Base-by-base conservation (phyloP, 2,329 filamentous ascomycete species). In the Geosmithia morbida region DNA sequence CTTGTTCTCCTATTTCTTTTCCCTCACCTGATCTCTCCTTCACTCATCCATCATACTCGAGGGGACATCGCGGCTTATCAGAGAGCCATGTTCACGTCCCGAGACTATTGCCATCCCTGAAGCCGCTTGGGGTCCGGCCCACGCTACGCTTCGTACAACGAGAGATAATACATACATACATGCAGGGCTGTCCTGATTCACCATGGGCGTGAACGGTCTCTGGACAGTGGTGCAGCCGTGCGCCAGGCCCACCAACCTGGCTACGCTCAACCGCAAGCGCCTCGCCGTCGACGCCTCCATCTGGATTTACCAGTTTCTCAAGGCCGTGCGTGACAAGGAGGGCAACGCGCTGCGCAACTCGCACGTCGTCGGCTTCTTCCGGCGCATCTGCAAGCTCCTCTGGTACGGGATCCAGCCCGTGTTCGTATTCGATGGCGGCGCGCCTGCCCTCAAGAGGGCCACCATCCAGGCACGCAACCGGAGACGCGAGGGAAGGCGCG, bases 221-320 rank as follows among this genome's bases (percentile, higher is more conserved):
- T 98, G 92, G 92, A 90, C 87, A 52, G 87, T 98, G 46, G 74
- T 97, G 53, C 87, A 95, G 66, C 92, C 92, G 43, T 96, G 88
- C 61, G 92, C 92, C 44, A 85, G 92, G 39, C 94, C 92, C 18
- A 94, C 94, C 52, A 96, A 95, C 64, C 83, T 98, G 56, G 89
- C 94, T 57, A 95, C 90, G 14, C 80, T 98, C 51, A 97, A 97
- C 64, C 87, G 85, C 56, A 96, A 95, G 67, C 87, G 92, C 16
- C 83, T 98, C 45, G 94, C 92, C 44, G 87, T 98, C 54, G 92
- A 98, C 67, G 92, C 94, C 49, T 96, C 89, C 13, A 98, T 98
- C 61, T 98, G 92, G 92, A 97, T 98, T 57, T 98, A 98, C 72
- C 92, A 98, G 61, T 98, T 98, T 59, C 79, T 98, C 57, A 98